Conservation (phyloP, 2,329 filamentous ascomycete species). For the Ophiocordyceps polyrhachis-furcata region DNA sequence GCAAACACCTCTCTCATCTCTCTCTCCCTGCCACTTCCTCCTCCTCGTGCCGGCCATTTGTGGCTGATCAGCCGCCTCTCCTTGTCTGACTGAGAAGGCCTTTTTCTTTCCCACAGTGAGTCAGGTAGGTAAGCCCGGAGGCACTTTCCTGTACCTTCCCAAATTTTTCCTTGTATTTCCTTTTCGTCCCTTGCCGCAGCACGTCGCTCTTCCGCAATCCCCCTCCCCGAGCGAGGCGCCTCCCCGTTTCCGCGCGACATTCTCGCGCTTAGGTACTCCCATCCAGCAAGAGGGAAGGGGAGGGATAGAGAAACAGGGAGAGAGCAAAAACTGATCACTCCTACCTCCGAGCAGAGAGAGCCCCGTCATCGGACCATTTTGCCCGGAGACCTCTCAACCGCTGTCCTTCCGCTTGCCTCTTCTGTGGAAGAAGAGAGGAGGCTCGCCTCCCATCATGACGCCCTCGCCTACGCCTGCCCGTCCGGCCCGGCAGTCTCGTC, state of each 20-base stretch:
- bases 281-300: background rate
- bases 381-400: background rate
- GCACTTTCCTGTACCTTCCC: background rate
- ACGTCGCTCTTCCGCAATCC: background rate
- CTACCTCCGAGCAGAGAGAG: background rate
- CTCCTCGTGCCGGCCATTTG: background rate
- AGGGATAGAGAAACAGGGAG: background rate
- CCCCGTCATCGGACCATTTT: background rate
- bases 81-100: background rate
- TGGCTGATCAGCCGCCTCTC: background rate
- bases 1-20: background rate
- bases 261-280: background rate
- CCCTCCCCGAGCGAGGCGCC: background rate
- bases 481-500: slow-evolving; percentile 19
- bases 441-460: slow-evolving; percentile 13
- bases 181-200: background rate
- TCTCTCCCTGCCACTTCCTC: background rate
- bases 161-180: background rate
- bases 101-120: background rate
- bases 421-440: background rate
- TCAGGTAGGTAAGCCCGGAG: background rate
- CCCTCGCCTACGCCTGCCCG: slow-evolving; percentile 13
- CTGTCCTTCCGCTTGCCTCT: background rate
- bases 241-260: slow-evolving; percentile 1
- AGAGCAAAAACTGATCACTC: background rate